Conservation (phyloP, 805 yeast species). For the Teunomyces lycoperdinae region DNA sequence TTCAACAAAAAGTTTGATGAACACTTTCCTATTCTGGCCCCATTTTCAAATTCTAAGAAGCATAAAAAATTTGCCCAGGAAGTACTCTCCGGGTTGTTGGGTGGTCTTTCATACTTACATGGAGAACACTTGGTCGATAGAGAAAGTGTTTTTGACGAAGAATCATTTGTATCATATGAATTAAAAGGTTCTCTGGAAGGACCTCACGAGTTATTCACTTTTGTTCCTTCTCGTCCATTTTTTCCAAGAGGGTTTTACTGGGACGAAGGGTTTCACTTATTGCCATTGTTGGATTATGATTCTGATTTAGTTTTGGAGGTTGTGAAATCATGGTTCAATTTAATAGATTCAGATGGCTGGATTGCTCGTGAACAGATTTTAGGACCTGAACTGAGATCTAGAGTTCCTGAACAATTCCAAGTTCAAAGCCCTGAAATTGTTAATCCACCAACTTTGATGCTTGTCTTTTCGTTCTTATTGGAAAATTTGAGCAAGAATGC, state of each 20-base stretch:
- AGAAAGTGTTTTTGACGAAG: conserved; percentile 63
- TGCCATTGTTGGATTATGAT: conserved; percentile 81
- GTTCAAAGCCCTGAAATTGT: conserved; percentile 88
- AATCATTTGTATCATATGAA: conserved; percentile 55
- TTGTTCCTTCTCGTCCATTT: conserved; percentile 89
- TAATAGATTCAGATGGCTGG: conserved; percentile 93
- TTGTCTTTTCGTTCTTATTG: conserved; percentile 60
- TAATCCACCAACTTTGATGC: conserved; percentile 91
- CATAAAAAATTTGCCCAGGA: conserved; percentile 68
- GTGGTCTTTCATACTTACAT: conserved; percentile 85
- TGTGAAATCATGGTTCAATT: conserved; percentile 78
- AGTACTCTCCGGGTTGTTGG: conserved; percentile 75
- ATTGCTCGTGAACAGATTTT: conserved; percentile 92
- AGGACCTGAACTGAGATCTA: conserved; percentile 85
- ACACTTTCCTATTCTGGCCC: conserved; percentile 51
- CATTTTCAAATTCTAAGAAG: conserved; percentile 44
- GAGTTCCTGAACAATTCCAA: conserved; percentile 81
- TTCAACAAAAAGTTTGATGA: conserved; percentile 54
- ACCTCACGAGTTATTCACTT: conserved; percentile 71
- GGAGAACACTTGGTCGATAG: conserved; percentile 85
- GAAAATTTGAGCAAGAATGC: conserved; percentile 22
- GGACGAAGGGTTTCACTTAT: conserved; percentile 96
- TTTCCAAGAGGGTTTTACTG: conserved; percentile 97
- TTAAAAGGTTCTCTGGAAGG: conserved; percentile 65
- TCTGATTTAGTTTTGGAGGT: conserved; percentile 78